phyloP scores from a whole-genome alignment of 441 rosid species.

The Jatropha multifida region DNA sequence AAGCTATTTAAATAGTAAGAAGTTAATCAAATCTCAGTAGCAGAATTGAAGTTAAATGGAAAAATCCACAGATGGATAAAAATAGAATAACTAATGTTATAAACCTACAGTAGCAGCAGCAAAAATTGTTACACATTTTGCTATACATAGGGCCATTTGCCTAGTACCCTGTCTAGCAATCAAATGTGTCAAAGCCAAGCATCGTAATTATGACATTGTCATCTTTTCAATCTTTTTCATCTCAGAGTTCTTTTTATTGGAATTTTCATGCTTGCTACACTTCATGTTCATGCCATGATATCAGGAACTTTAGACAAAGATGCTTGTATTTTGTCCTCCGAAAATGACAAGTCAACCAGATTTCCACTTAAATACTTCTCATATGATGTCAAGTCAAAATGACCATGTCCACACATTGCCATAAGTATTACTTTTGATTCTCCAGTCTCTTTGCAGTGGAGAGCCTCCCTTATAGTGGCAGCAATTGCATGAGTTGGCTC shows the following conservation, averaged over 20 bases:
- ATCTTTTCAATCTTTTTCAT: neutral
- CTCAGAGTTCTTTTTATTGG: neutral
- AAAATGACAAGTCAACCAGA: conserved; percentile 72
- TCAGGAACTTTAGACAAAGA: conserved; percentile 71
- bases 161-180: too few relatives aligned
- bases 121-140: too few relatives aligned
- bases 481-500: conserved; percentile 96
- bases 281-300: conserved; percentile 24
- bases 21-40: too few relatives aligned
- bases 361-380: conserved; percentile 75
- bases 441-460: conserved; percentile 72
- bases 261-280: neutral
- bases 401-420: conserved; percentile 98
- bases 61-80: too few relatives aligned
- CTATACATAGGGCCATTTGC: too few relatives aligned
- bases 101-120: too few relatives aligned
- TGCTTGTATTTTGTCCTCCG: conserved; percentile 56
- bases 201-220: neutral
- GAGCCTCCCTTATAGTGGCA: conserved; percentile 88
- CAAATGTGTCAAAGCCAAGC: too few relatives aligned
- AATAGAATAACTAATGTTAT: too few relatives aligned
- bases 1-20: too few relatives aligned
- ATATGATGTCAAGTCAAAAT: conserved; percentile 78
- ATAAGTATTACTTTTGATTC: conserved; percentile 82
- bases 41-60: too few relatives aligned